These are phyloP conservation scores for Comarum palustre DNA, from an alignment of 306 rosid genomes.

Conservation along the genomic window DNA sequence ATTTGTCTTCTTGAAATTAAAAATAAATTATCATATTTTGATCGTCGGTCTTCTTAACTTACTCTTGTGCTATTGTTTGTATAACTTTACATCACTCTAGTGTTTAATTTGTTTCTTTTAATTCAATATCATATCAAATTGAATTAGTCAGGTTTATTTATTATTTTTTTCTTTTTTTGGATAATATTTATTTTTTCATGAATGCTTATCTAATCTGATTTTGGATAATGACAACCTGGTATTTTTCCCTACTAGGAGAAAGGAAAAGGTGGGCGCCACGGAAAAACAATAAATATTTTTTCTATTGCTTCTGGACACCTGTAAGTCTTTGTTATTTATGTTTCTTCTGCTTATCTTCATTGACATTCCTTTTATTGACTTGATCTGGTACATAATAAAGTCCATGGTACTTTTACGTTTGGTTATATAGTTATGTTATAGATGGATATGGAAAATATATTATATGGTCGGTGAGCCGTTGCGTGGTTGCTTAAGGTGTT, in stretches of 20 bases:
- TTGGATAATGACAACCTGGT: constrained; percentile 14
- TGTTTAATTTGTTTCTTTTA: background rate
- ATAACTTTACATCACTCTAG: background rate
- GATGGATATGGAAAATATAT: background rate
- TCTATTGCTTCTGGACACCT: constrained; percentile 98
- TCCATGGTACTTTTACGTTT: background rate
- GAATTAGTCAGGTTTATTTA: background rate
- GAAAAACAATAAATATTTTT: constrained; percentile 83
- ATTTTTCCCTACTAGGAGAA: constrained; percentile 48
- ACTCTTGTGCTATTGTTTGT: background rate
- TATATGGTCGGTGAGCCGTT: too few species aligned
- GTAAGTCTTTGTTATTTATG: constrained; percentile 52
- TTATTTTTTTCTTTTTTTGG: too few species aligned
- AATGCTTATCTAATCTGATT: background rate
- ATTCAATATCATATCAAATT: background rate
- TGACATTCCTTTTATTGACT: background rate
- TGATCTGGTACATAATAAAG: background rate
- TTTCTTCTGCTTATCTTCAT: constrained; percentile 10
- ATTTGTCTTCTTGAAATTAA: background rate
- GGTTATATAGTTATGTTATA: background rate
- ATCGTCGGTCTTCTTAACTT: background rate
- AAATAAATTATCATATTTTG: background rate
- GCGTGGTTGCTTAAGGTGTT: too few species aligned
- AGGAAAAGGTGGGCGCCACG: constrained; percentile 61
- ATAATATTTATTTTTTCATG: background rate